Percentiles rank a stretch among this genome's conserved stretches.
Conservation (phyloP, 2,329 filamentous ascomycete species). For the Colletotrichum tropicale region DNA sequence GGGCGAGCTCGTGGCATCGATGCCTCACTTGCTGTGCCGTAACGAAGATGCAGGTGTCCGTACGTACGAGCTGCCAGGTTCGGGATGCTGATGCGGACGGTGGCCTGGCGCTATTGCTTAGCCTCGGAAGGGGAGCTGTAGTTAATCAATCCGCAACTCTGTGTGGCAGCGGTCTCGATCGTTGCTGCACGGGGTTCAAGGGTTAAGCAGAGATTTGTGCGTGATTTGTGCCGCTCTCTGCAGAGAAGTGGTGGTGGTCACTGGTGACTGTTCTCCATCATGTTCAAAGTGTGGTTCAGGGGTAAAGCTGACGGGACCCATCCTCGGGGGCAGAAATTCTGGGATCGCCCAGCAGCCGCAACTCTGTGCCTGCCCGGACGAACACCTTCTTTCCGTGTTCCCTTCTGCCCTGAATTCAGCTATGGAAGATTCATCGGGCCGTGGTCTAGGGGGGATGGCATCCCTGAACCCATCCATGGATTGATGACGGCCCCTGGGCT, state of each 20-base stretch:
- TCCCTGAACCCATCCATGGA: not conserved
- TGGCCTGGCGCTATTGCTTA: not conserved
- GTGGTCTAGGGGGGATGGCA: not conserved
- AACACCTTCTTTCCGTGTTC: not conserved
- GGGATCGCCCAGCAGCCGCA: constrained; percentile 4
- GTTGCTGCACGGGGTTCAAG: not conserved
- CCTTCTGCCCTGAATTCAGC: not conserved
- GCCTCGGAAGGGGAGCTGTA: not conserved
- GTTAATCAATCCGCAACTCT: constrained; percentile 15
- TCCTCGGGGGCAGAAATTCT: not conserved
- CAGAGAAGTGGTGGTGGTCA: not conserved
- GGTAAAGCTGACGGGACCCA: not conserved
- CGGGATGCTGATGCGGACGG: not conserved
- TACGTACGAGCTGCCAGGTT: not conserved
- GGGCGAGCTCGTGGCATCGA: not conserved
- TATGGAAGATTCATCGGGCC: not conserved
- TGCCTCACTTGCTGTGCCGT: not conserved
- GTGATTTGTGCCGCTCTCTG: not conserved
- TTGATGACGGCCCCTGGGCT: not conserved
- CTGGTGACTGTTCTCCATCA: not conserved
- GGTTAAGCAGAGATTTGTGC: not conserved
- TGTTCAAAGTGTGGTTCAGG: not conserved
- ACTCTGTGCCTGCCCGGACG: constrained; percentile 4
- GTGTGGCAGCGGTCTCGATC: not conserved
- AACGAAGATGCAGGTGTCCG: not conserved